These are phyloP conservation scores for Nannochloris sp. DNA, from an alignment of 139 green algal species.

Conservation along the genomic window DNA sequence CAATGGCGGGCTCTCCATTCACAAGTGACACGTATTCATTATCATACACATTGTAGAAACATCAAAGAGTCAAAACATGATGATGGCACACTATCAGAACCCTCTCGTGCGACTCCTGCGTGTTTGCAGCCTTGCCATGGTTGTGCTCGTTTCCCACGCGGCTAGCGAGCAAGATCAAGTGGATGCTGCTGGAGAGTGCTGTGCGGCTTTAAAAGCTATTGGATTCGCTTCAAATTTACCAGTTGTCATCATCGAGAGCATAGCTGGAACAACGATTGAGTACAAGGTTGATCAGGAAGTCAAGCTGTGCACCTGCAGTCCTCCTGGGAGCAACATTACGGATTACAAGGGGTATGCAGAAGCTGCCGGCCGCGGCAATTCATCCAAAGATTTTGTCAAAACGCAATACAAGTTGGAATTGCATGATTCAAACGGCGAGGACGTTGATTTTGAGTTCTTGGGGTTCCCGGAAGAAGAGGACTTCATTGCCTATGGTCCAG, in stretches of 20 bases:
- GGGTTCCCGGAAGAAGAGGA: conserved; percentile 39
- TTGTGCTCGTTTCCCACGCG: no score
- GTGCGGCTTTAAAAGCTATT: conserved; percentile 10
- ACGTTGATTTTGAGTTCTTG: conserved; percentile 18
- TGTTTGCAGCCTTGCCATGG: no score
- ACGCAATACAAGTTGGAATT: conserved; percentile 31
- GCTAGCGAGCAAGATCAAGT: no score
- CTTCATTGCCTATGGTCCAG: conserved; percentile 42
- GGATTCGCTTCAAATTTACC: conserved; percentile 30
- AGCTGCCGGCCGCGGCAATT: conserved; percentile 11
- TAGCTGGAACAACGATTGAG: conserved; percentile 5
- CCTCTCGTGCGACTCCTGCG: no score
- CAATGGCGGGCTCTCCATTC: no score
- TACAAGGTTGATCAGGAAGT: conserved; percentile 13
- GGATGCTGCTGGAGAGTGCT: conserved; percentile 4
- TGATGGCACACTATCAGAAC: no score
- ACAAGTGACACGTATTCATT: no score
- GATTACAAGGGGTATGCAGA: conserved; percentile 21
- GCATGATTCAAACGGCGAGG: neutral
- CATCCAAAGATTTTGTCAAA: conserved; percentile 24
- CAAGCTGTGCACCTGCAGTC: conserved; percentile 25
- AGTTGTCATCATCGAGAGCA: conserved; percentile 35
- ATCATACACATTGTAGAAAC: no score
- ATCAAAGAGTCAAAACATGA: no score
- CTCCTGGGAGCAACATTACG: conserved; percentile 2